Percentiles rank a stretch among this genome's conserved stretches.
These are phyloP conservation scores for Gloeostereum incarnatum DNA, from an alignment of 768 basidiomycete species.

Conservation along the genomic window DNA sequence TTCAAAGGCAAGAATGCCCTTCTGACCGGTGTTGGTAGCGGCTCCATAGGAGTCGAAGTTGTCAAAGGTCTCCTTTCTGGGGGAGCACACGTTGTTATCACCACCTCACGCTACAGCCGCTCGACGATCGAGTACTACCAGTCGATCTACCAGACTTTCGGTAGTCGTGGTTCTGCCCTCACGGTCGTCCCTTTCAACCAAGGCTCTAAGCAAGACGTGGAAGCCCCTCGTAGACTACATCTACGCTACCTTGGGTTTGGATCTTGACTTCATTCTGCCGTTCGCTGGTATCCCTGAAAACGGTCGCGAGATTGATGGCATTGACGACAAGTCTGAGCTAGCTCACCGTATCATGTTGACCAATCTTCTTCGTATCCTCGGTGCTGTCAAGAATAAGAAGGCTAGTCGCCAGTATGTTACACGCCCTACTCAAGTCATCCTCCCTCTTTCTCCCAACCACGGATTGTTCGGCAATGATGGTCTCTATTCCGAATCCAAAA, in stretches of 20 bases:
- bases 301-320: slow-evolving; percentile 93
- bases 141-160: slow-evolving; percentile 91
- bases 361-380: slow-evolving; percentile 91
- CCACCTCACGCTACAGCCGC: slow-evolving; percentile 95
- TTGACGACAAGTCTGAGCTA: slow-evolving; percentile 96
- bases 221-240: slow-evolving; percentile 98
- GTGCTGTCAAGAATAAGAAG: slow-evolving; percentile 97
- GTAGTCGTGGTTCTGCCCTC: slow-evolving; percentile 91
- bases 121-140: slow-evolving; percentile 98
- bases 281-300: slow-evolving; percentile 99
- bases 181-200: slow-evolving; percentile 99
- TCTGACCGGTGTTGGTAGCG: slow-evolving; percentile 95
- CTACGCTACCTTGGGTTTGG: slow-evolving; percentile 89
- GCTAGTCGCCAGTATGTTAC: slow-evolving; percentile 95
- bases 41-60: slow-evolving; percentile 96
- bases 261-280: slow-evolving; percentile 96
- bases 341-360: slow-evolving; percentile 99
- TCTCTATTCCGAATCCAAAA: slow-evolving; percentile 97
- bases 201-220: slow-evolving; percentile 97
- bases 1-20: slow-evolving; percentile 99
- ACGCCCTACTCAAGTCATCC: slow-evolving; percentile 95
- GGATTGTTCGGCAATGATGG: slow-evolving; percentile 98
- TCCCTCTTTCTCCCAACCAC: slow-evolving; percentile 96
- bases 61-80: slow-evolving; percentile 95
- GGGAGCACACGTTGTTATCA: slow-evolving; percentile 94